Base-by-base conservation (phyloP, 306 rosid genomes). In the Ammopiptanthus mongolicus region DNA sequence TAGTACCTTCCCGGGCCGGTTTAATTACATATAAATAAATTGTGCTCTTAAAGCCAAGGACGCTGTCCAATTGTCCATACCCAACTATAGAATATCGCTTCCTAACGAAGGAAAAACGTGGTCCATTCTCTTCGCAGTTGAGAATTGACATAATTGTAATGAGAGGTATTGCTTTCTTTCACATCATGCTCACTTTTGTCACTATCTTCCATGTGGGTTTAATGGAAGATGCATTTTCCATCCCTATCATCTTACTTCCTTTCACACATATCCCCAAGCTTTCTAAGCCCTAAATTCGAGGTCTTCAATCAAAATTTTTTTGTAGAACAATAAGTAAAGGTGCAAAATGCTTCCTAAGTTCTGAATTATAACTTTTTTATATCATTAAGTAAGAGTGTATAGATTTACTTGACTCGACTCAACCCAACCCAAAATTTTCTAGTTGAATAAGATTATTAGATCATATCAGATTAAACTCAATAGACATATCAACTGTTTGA, bases 21-120 rank as follows among this genome's bases (percentile, higher is more conserved):
- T 71, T 21, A 51, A 63, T 50, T 62, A 33, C 25, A 15, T 29
- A 63, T 36, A 37, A 52, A 75, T 67, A 31, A 23, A 57, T 8
- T 62, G 39, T 5, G 1, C 42, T 21, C 60, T 66, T 41, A 66
- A 53, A 75, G 75, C 47, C 37, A 53, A 71, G 76, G 65, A 21
- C 33, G 50, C 31, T 52, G 28, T 59, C 65, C 69, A 67, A 48
- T 19, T 58, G 18, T 48, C 65, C 64, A 67, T 39, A 48, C 8
- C 33, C 59, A 76, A 61, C 17, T 18, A 48, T 62, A 62, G 39
- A 34, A 59, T 47, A 78, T 86, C 5, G 65, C 87, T 87, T 80
- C 64, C 19, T 34, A 37, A 56, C 12, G 69, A 83, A 87, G 86
- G 73, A 82, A 80, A 71, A 18, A n/a, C 44, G 74, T 72, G 85